phyloP scores from a whole-genome alignment of 2,329 filamentous ascomycete genomes.

The Penicillium sp. region DNA sequence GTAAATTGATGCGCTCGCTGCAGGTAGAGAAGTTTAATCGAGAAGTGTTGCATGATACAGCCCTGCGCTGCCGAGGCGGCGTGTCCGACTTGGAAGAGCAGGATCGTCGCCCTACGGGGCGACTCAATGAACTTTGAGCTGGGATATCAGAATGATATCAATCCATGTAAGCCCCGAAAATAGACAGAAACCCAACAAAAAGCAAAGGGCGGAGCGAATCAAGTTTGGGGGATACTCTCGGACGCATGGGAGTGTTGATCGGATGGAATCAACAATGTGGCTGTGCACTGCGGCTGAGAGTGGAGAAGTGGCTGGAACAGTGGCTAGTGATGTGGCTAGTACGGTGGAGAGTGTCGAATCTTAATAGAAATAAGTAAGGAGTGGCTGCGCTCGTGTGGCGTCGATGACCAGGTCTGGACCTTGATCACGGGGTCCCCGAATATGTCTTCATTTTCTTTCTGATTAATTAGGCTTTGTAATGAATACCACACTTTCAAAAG shows the following conservation, averaged over 20 bases:
- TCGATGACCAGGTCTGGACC: conserved; percentile 6
- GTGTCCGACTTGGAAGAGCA: neutral
- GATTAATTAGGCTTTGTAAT: neutral
- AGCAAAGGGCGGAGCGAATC: neutral
- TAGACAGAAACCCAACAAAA: conserved; percentile 10
- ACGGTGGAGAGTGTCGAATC: conserved; percentile 6
- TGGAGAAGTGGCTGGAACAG: conserved; percentile 1
- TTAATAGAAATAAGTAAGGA: conserved; percentile 12
- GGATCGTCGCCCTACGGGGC: neutral
- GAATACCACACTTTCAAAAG: conserved; percentile 8
- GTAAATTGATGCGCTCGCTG: neutral
- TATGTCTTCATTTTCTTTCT: neutral
- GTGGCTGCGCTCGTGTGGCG: conserved; percentile 23
- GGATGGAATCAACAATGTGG: neutral
- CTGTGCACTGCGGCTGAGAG: conserved; percentile 1
- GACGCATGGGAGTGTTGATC: conserved; percentile 5
- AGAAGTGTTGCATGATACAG: neutral
- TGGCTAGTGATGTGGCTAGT: conserved; percentile 19
- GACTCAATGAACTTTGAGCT: neutral
- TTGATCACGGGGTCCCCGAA: neutral
- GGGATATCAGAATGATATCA: neutral
- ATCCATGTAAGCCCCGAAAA: neutral
- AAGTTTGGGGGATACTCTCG: conserved; percentile 5
- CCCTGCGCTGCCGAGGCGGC: neutral
- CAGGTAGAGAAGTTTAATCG: neutral